Percentiles rank a stretch among this genome's conserved stretches.
These are phyloP conservation scores for Tricholoma matsutake DNA, from an alignment of 768 basidiomycete genomes.

Conservation along the genomic window DNA sequence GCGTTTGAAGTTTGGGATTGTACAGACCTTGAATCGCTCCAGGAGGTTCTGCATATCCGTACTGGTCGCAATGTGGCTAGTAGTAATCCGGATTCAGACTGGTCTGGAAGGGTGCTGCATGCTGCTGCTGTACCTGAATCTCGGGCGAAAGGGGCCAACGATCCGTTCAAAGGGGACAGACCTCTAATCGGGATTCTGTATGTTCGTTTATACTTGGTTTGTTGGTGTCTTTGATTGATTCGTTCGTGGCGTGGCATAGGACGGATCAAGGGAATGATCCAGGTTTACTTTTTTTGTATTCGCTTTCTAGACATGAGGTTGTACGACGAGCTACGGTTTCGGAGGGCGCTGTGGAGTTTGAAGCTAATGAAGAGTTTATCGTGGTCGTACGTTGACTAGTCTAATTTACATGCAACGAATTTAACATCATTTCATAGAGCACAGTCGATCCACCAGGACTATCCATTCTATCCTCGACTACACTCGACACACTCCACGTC, in stretches of 20 bases:
- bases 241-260: neutral
- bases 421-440: conserved; percentile 38
- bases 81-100: neutral
- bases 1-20: conserved; percentile 66
- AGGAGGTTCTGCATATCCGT: conserved; percentile 46
- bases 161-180: conserved; percentile 23
- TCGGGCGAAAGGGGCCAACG: conserved; percentile 15
- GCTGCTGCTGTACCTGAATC: conserved; percentile 39
- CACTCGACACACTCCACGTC: conserved; percentile 48
- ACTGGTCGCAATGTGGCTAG: neutral
- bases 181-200: conserved; percentile 35
- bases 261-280: neutral
- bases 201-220: neutral
- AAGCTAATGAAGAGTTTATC: conserved; percentile 32
- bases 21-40: conserved; percentile 39
- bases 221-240: neutral
- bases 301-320: conserved; percentile 26
- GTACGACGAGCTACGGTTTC: conserved; percentile 45
- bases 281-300: conserved; percentile 29
- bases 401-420: neutral
- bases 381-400: conserved; percentile 48
- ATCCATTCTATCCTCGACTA: conserved; percentile 53
- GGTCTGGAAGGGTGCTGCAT: conserved; percentile 22
- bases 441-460: conserved; percentile 52
- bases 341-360: conserved; percentile 30